These are phyloP conservation scores for Pythium myriotylum DNA, from an alignment of 352 stramenopile species.

Conservation along the genomic window DNA sequence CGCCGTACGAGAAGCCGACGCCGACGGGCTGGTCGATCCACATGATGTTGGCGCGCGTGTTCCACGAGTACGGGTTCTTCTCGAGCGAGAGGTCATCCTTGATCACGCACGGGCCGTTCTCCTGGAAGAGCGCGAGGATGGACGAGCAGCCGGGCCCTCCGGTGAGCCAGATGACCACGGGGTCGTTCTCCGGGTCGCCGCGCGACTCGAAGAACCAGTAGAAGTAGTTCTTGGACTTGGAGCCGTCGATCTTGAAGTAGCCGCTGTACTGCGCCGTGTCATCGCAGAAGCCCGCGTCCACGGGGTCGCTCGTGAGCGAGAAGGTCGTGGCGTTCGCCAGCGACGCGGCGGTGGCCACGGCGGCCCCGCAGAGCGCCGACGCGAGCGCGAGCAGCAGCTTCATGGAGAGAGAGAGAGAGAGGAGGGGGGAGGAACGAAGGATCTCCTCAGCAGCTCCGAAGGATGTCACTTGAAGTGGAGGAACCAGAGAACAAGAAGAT, in stretches of 20 bases:
- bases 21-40: constrained; percentile 96
- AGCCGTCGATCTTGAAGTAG: constrained; percentile 84
- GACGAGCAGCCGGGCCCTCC: constrained; percentile 95
- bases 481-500: constrained; percentile 1
- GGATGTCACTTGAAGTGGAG: constrained; percentile 9
- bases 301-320: constrained; percentile 54
- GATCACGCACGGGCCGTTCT: constrained; percentile 96
- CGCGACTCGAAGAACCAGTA: constrained; percentile 97
- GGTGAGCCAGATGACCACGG: constrained; percentile 97
- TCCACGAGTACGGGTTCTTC: constrained; percentile 94
- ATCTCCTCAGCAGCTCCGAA: background rate
- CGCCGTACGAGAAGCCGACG: constrained; percentile 94
- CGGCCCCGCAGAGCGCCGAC: constrained; percentile 6
- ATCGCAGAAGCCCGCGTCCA: constrained; percentile 71
- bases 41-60: constrained; percentile 93
- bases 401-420: constrained; percentile 11
- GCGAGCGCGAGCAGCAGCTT: constrained; percentile 23
- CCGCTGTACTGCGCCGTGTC: constrained; percentile 78
- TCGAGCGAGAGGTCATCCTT: constrained; percentile 90
- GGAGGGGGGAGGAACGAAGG: constrained; percentile 1
- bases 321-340: constrained; percentile 34
- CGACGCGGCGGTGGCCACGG: background rate
- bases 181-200: constrained; percentile 78
- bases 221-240: constrained; percentile 94
- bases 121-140: constrained; percentile 91